phyloP scores from a whole-genome alignment of 2,329 filamentous ascomycete species.

The Pseudogymnoascus destructans region DNA sequence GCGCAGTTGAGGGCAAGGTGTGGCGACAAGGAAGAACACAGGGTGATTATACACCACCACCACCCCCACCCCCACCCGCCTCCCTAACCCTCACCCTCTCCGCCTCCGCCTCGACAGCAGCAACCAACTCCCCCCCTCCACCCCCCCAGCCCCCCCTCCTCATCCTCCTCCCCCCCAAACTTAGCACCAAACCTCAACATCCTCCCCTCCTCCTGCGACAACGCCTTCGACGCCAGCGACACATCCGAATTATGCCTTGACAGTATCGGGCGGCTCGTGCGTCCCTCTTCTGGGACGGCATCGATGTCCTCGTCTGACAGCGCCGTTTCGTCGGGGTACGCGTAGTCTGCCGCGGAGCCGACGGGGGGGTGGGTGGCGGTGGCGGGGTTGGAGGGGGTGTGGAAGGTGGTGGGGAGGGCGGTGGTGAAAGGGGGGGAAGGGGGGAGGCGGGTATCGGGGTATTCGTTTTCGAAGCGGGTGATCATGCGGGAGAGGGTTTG shows the following conservation, averaged over 20 bases:
- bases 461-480: slow-evolving; percentile 89
- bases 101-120: slow-evolving; percentile 6
- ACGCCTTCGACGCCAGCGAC: slow-evolving; percentile 50
- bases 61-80: background rate
- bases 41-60: background rate
- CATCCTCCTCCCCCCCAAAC: slow-evolving; percentile 40
- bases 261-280: slow-evolving; percentile 29
- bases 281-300: slow-evolving; percentile 24
- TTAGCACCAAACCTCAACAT: slow-evolving; percentile 56
- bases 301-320: slow-evolving; percentile 29
- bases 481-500: slow-evolving; percentile 84
- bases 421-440: slow-evolving; percentile 15
- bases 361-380: slow-evolving; percentile 14
- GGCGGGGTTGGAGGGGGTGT: background rate
- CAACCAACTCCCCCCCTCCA: slow-evolving; percentile 7
- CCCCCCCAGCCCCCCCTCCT: background rate
- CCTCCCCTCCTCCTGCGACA: slow-evolving; percentile 55
- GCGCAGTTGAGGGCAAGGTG: too few species aligned
- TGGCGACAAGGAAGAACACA: background rate
- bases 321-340: slow-evolving; percentile 29
- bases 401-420: slow-evolving; percentile 11
- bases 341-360: slow-evolving; percentile 14
- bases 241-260: slow-evolving; percentile 52
- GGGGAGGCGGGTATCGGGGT: slow-evolving; percentile 62
- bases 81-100: background rate